Base-by-base conservation (phyloP, 768 basidiomycete genomes). In the Galerina sulciceps region DNA sequence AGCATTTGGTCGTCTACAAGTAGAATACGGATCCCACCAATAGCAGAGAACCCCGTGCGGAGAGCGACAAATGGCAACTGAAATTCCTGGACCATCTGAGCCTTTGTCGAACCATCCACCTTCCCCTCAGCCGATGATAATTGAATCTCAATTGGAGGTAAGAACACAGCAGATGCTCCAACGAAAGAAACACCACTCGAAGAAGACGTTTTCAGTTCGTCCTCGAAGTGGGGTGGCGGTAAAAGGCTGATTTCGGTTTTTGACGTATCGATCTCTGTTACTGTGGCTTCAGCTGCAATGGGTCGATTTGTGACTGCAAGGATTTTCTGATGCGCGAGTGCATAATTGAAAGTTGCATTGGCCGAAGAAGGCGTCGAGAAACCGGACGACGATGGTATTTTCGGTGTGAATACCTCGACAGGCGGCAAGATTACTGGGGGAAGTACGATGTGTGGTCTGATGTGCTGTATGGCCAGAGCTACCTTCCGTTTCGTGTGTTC, bases 11-110 rank as follows among this genome's bases (percentile, higher is more conserved):
- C 89, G 35, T 82, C 82, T 1, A 90, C 61, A 23, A 92, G 73
- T 23, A 94, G 64, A 26, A 91, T 76, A n/a, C 91, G 81, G 57
- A 94, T 68, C 1, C 92, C 91, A 15, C 92, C 91, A 15, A 88
- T 79, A 3, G 76, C 76, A 22, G 77, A 73, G 67, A 90, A 90
- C 0, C 93, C 93, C 5, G 74, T 77, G 46, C 72, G 76, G 17
- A 82, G 69, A 1, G 89, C 81, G 38, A 91, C 51, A 58, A 85
- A 94, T 9, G 82, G 76, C 48, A 91, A 73, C 50, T 86, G 82
- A 56, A 93, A 91, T 18, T 86, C 81, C 65, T 83, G 82, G 8
- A 77, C 78, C 2, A 71, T 75, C 52, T 79, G 72, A 8, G 71
- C 70, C 56, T 73, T 79, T 36, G 66, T 55, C 17, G 61, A 44